Base-by-base conservation (phyloP, 257 asterid genomes). In the Gentiana macrophylla region DNA sequence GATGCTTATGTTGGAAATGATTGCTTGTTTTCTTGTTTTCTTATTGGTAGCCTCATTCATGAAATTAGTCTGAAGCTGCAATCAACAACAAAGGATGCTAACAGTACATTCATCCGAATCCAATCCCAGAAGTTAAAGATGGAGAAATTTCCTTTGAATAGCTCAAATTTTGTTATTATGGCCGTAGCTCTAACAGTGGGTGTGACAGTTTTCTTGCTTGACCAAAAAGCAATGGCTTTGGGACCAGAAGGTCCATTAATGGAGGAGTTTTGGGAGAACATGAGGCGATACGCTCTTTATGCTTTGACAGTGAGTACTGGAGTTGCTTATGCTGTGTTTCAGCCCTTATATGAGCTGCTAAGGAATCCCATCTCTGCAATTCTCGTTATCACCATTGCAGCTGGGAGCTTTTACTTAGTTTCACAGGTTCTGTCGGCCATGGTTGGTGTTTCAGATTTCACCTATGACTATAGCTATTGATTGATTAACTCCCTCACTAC, bases 261-360 rank as follows among this genome's bases (percentile, higher is more conserved):
- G 84, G 99, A 88, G 63, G 99, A 88, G 5, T 92, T 92, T 57
- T 92, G 99, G 97, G 99, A 88, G 57, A 92, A 88, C 24, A 88
- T 92, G 95, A 92, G 99, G 70, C 80, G 97, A 68, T 92, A 92
- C 59, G 97, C 71, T 0, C 66, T 88, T 36, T 88, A 83, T 61
- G 98, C 72, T 0, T 38, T 92, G 82, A 81, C 97, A 37, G 98
- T 92, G 61, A 88, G 97, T 56, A 85, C 94, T 6, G 98, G 98
- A 10, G 90, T 83, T 32, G 47, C 79, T 45, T 88, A 66, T 66
- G 38, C 80, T 2, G 79, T 88, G 2, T 45, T 85, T 53, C 76
- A 81, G 80, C 98, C 98, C 0, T 78, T 92, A 38, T 12, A 63
- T 10, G 95, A 88, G 82, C 35, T 85, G 55, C 32, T 88, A 67